Conservation (phyloP, 1,139 yeast species). For the Suhomyces bokatorum region DNA sequence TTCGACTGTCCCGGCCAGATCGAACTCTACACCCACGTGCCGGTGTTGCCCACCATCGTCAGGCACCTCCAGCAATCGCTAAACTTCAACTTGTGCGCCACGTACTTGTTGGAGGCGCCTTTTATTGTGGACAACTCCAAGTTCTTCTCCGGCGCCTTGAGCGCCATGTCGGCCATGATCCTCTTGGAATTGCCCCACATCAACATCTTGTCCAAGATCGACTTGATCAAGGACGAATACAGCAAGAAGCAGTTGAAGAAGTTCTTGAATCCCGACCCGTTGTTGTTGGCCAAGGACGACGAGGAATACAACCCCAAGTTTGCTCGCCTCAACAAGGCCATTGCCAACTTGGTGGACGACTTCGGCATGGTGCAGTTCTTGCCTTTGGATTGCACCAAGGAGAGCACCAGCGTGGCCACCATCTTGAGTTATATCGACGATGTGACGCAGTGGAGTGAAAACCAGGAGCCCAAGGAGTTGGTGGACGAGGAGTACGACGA, state of each 20-base stretch:
- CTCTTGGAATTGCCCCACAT: slow-evolving; percentile 91
- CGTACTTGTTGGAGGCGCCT: slow-evolving; percentile 90
- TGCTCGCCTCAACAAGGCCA: slow-evolving; percentile 70
- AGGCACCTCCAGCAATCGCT: slow-evolving; percentile 76
- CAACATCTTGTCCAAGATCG: slow-evolving; percentile 82
- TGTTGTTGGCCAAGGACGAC: slow-evolving; percentile 49
- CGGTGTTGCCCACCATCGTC: slow-evolving; percentile 85
- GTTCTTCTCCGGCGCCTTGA: slow-evolving; percentile 90
- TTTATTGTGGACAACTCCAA: slow-evolving; percentile 87
- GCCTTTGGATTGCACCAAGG: slow-evolving; percentile 82
- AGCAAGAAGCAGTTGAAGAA: slow-evolving; percentile 76
- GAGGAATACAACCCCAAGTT: slow-evolving; percentile 68
- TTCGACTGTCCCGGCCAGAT: slow-evolving; percentile 99
- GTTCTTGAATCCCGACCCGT: slow-evolving; percentile 89
- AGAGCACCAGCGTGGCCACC: slow-evolving; percentile 73
- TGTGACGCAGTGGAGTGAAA: slow-evolving; percentile 96
- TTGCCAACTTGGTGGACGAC: slow-evolving; percentile 90
- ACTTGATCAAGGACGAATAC: slow-evolving; percentile 74
- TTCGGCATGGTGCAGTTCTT: slow-evolving; percentile 98
- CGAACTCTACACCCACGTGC: slow-evolving; percentile 91
- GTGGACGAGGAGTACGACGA: slow-evolving; percentile 31
- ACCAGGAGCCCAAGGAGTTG: slow-evolving; percentile 94
- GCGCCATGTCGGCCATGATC: slow-evolving; percentile 99
- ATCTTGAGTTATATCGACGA: slow-evolving; percentile 93
- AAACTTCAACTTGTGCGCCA: slow-evolving; percentile 87